Percentiles rank a stretch among this genome's conserved stretches.
phyloP scores from a whole-genome alignment of 495 filamentous ascomycete genomes.

The Astrocystis sublimbata region DNA sequence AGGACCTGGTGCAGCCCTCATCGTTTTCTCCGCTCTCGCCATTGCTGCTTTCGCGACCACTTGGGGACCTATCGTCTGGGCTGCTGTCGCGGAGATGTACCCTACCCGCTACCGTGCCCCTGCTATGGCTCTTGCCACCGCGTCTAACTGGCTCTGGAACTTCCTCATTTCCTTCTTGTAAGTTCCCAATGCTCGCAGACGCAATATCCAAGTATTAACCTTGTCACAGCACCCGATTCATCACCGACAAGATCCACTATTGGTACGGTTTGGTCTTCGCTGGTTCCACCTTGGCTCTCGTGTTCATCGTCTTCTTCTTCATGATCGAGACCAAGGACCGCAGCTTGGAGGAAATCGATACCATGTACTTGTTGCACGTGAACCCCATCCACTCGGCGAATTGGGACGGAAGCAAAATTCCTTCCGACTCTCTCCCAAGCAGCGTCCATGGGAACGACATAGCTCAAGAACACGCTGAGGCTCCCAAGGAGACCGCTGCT shows the following conservation, averaged over 20 bases:
- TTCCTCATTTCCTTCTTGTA: constrained; percentile 56
- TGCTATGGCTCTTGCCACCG: constrained; percentile 75
- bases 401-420: constrained; percentile 43
- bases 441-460: constrained; percentile 10
- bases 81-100: constrained; percentile 78
- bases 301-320: constrained; percentile 79
- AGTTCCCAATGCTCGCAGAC: constrained; percentile 39
- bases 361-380: constrained; percentile 76
- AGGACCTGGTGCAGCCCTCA: constrained; percentile 66
- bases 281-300: constrained; percentile 65
- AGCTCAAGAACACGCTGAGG: constrained; percentile 12
- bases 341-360: constrained; percentile 65
- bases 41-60: constrained; percentile 63
- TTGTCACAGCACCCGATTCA: constrained; percentile 63
- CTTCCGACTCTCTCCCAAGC: constrained; percentile 17
- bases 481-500: background rate
- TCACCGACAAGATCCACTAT: constrained; percentile 72
- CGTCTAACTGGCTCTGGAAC: constrained; percentile 88
- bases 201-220: background rate
- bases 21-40: constrained; percentile 82
- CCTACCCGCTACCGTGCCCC: constrained; percentile 73
- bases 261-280: constrained; percentile 85
- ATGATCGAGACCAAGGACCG: constrained; percentile 59
- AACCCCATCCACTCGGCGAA: constrained; percentile 64
- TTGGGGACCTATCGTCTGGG: constrained; percentile 87